Evolutionary conservation across 2,329 filamentous ascomycete genomes (phyloP).

Genomic region (Fusarium veterinarium): DNA sequence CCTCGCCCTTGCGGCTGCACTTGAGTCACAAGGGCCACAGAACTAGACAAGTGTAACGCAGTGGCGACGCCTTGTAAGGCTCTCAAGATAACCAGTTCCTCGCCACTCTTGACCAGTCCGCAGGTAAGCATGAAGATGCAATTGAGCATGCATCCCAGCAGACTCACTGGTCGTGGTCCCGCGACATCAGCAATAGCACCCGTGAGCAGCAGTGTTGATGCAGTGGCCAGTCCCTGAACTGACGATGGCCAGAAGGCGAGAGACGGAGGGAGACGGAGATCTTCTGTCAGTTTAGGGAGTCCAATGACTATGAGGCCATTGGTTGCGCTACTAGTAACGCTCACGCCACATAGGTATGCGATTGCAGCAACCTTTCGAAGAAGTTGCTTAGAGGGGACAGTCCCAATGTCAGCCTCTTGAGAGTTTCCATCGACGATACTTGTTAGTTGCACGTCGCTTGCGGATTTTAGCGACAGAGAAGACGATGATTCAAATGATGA

Average conservation of each 20-base stretch:
- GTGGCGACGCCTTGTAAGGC: slow-evolving; percentile 53
- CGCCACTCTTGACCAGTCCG: slow-evolving; percentile 45
- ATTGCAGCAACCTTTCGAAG: neutral
- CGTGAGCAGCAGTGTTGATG: slow-evolving; percentile 51
- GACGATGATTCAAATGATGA: neutral
- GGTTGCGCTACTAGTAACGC: slow-evolving; percentile 30
- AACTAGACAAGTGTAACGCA: slow-evolving; percentile 50
- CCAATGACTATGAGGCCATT: slow-evolving; percentile 51
- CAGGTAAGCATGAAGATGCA: slow-evolving; percentile 47
- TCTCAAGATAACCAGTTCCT: slow-evolving; percentile 51
- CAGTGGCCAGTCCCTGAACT: slow-evolving; percentile 50
- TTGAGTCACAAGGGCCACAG: slow-evolving; percentile 50
- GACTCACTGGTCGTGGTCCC: slow-evolving; percentile 47
- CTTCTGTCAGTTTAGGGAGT: slow-evolving; percentile 54
- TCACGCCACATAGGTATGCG: slow-evolving; percentile 30
- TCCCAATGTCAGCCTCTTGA: neutral
- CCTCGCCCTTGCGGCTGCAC: slow-evolving; percentile 46
- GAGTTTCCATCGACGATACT: neutral
- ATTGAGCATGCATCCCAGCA: slow-evolving; percentile 48
- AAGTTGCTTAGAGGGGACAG: neutral
- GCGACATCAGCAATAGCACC: slow-evolving; percentile 53
- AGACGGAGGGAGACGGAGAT: slow-evolving; percentile 47
- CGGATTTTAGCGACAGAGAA: neutral
- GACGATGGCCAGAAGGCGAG: slow-evolving; percentile 55
- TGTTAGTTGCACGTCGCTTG: neutral